Evolutionary conservation across 176 grass and related monocot genomes (phyloP).

Genomic region (Eleusine coracana): DNA sequence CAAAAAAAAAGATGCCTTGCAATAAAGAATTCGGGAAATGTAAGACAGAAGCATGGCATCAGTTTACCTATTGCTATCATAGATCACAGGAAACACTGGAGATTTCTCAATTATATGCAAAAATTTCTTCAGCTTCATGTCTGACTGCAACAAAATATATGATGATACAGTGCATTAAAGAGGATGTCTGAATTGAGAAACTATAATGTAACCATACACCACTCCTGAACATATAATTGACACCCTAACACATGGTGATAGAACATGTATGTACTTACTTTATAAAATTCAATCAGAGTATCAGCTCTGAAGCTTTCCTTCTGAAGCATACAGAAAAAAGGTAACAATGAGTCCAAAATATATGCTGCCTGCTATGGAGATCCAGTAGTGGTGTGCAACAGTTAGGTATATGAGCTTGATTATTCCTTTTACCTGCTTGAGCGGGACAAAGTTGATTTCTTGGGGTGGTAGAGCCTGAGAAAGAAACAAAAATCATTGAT

Average conservation of each 20-base stretch:
- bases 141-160: constrained; percentile 64
- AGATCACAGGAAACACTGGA: constrained; percentile 90
- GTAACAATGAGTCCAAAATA: constrained; percentile 25
- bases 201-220: constrained; percentile 33
- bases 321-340: constrained; percentile 52
- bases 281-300: constrained; percentile 83
- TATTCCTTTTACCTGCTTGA: constrained; percentile 74
- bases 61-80: constrained; percentile 85
- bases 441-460: constrained; percentile 84
- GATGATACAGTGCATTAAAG: constrained; percentile 8
- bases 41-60: constrained; percentile 17
- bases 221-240: too few species aligned
- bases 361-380: background rate
- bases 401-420: constrained; percentile 13
- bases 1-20: background rate
- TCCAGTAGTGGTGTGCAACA: background rate
- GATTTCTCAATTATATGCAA: constrained; percentile 96
- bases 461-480: constrained; percentile 70
- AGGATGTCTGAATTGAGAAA: constrained; percentile 9
- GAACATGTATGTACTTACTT: constrained; percentile 45
- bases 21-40: background rate
- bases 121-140: constrained; percentile 97
- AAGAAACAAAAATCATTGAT: constrained; percentile 35
- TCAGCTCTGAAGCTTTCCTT: constrained; percentile 77
- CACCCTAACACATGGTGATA: background rate